phyloP scores from a whole-genome alignment of 169 alveolate genomes.

The Plasmodium vinckei region DNA sequence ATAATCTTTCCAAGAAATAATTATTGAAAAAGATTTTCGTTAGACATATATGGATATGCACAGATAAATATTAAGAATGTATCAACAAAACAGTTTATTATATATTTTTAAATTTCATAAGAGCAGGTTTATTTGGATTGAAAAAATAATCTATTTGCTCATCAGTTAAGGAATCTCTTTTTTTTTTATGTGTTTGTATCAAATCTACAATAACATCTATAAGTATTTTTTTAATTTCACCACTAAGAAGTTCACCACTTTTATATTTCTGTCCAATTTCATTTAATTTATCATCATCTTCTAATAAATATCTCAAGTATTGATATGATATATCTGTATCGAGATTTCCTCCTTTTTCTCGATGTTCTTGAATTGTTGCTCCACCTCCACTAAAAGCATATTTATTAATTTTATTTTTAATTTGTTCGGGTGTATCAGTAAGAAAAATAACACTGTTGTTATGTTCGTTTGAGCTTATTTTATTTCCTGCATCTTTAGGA shows the following conservation, averaged over 20 bases:
- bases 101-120: constrained; percentile 32
- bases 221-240: constrained; percentile 94
- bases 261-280: constrained; percentile 94
- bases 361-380: constrained; percentile 94
- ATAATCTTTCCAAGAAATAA: no score
- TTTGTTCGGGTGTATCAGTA: constrained; percentile 94
- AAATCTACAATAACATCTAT: constrained; percentile 88
- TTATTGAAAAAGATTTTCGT: no score
- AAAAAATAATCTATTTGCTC: constrained; percentile 52
- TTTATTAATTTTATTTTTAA: constrained; percentile 95
- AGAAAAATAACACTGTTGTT: constrained; percentile 94
- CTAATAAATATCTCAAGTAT: constrained; percentile 92
- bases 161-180: constrained; percentile 78
- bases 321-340: constrained; percentile 98
- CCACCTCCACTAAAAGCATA: constrained; percentile 98
- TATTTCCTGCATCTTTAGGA: constrained; percentile 92
- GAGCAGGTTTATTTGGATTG: constrained; percentile 22
- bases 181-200: constrained; percentile 89
- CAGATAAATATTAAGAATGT: neutral
- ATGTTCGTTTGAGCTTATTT: constrained; percentile 97
- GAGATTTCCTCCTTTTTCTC: constrained; percentile 95
- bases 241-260: constrained; percentile 96
- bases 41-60: neutral
- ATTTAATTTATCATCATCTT: constrained; percentile 95
- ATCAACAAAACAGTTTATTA: neutral